Base-by-base conservation (phyloP, 306 rosid species). In the Ammopiptanthus mongolicus region DNA sequence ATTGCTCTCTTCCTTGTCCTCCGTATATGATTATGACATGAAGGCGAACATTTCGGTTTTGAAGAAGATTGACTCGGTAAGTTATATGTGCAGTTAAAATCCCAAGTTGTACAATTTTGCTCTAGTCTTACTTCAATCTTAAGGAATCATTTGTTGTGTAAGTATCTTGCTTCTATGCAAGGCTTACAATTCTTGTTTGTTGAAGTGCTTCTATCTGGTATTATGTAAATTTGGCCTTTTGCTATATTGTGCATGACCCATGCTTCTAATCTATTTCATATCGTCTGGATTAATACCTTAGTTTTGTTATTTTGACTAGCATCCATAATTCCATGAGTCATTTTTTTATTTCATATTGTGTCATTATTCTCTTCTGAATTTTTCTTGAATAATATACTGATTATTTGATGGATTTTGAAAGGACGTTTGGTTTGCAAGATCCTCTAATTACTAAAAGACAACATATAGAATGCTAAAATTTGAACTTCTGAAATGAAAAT, bases 1-100 rank as follows among this genome's bases (percentile, higher is more conserved):
- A n/a, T n/a, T n/a, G n/a, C n/a, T n/a, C n/a, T n/a, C n/a, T n/a
- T n/a, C n/a, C n/a, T n/a, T n/a, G n/a, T n/a, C n/a, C 52, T 87
- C 98, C 51, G 88, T 84, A 22, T 94, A 94, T 74, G 97, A 94
- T 81, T 91, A 91, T 84, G 98, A 94, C 74, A 91, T 94, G 98
- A 87, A 84, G 77, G 65, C 86, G 1, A 87, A 85, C 21, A 33
- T 71, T 83, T 87, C 95, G 58, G 90, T 88, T 65, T 74, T 88
- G 86, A 94, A 94, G 90, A 94, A 88, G 91, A 87, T 84, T 73
- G 87, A 90, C 75, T 36, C 85, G 0, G 98, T 94, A 79, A 90
- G 98, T 84, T 50, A 25, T 52, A 58, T 79, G n/a, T n/a, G 60
- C 36, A 18, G 52, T 60, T 80, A 73, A 69, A 67, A 62, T 63